Evolutionary conservation across 768 basidiomycete species (phyloP).

Genomic region (Boletus rubroflammeus): DNA sequence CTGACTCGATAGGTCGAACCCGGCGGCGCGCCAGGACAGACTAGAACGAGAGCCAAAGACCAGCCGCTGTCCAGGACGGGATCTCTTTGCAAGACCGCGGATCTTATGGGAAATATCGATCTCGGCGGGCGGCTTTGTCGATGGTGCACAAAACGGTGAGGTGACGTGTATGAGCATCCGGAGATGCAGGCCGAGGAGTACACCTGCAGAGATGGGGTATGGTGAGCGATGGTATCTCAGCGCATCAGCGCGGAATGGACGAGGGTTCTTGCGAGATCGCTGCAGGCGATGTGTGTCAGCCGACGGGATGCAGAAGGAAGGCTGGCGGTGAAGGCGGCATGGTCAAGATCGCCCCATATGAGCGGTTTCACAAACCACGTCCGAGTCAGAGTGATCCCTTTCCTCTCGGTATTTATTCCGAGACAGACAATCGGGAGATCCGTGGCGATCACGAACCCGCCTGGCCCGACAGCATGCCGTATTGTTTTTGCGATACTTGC

Average conservation of each 20-base stretch:
- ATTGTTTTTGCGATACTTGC: conserved; percentile 22
- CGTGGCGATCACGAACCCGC: conserved; percentile 38
- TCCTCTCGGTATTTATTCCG: not conserved
- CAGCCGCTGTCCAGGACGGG: conserved; percentile 73
- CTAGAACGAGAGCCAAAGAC: conserved; percentile 64
- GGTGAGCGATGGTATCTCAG: not conserved
- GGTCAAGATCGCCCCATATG: conserved; percentile 57
- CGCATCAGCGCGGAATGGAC: not conserved
- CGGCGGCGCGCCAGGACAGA: conserved; percentile 42
- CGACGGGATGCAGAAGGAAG: conserved; percentile 9
- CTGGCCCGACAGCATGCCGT: not conserved
- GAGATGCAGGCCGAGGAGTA: conserved; percentile 81
- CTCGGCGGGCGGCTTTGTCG: conserved; percentile 18
- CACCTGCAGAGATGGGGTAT: conserved; percentile 43
- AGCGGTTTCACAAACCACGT: conserved; percentile 46
- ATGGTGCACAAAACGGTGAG: conserved; percentile 40
- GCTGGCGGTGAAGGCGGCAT: conserved; percentile 39
- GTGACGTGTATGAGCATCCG: conserved; percentile 72
- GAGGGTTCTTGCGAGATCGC: conserved; percentile 59
- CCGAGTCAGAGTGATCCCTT: conserved; percentile 18
- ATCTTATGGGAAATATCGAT: conserved; percentile 74
- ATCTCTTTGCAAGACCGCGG: conserved; percentile 63
- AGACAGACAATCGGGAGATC: conserved; percentile 54
- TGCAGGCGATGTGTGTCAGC: conserved; percentile 72
- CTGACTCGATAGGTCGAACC: not conserved